Percentiles rank a stretch among this genome's conserved stretches.
Conservation (phyloP, 2,329 filamentous ascomycete genomes). For the Chaetomium olivaceum region DNA sequence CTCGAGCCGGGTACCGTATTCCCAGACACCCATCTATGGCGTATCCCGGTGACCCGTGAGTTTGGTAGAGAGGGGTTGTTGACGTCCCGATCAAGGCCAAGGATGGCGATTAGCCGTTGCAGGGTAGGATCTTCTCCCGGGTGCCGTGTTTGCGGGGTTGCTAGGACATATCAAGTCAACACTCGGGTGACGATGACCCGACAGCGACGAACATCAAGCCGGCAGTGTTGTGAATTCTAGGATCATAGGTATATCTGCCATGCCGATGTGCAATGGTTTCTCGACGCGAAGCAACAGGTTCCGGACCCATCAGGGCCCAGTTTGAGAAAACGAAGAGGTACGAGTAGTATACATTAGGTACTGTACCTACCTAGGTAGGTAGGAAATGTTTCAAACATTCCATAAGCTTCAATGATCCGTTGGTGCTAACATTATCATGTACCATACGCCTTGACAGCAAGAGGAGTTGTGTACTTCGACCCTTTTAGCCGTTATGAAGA, state of each 20-base stretch:
- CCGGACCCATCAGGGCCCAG: neutral
- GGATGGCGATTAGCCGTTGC: slow-evolving; percentile 22
- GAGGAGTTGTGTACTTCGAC: neutral
- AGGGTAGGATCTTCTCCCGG: slow-evolving; percentile 14
- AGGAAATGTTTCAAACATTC: too few relatives aligned
- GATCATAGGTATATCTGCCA: neutral
- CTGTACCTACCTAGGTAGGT: too few relatives aligned
- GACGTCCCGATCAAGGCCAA: slow-evolving; percentile 15
- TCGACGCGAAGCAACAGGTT: neutral
- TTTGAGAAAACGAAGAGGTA: neutral
- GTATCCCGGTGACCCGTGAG: slow-evolving; percentile 16
- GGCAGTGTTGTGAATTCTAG: neutral
- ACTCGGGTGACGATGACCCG: slow-evolving; percentile 23
- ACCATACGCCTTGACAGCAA: neutral
- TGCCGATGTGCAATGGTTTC: neutral
- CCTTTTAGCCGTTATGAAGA: neutral
- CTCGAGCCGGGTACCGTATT: neutral
- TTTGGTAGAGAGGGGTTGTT: slow-evolving; percentile 15
- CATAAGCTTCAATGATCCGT: neutral
- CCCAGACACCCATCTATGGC: slow-evolving; percentile 11
- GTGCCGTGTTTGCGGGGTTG: slow-evolving; percentile 20
- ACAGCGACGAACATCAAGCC: neutral
- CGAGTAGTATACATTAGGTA: too few relatives aligned
- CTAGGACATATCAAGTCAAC: neutral
- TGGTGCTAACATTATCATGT: neutral